Evolutionary conservation across 176 grass and related monocot genomes (phyloP).

Genomic region (Triticum monococcum): DNA sequence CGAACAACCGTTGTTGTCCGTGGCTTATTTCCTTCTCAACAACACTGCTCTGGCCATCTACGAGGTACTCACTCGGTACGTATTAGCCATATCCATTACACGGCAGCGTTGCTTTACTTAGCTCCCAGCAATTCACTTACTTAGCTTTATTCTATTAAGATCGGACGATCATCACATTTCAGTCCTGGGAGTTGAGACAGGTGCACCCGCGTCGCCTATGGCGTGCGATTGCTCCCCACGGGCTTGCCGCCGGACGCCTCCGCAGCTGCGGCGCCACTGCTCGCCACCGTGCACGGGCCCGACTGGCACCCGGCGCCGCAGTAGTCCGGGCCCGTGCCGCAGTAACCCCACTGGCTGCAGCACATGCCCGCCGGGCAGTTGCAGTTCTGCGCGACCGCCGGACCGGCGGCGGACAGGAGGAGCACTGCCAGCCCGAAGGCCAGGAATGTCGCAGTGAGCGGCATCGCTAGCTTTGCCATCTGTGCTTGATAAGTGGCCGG

Average conservation of each 20-base stretch:
- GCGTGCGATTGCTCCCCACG: background rate
- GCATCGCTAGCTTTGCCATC: background rate
- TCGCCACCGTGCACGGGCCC: constrained; percentile 15
- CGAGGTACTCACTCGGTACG: too few species aligned
- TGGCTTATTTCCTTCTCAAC: too few species aligned
- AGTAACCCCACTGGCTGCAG: constrained; percentile 46
- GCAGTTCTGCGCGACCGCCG: constrained; percentile 23
- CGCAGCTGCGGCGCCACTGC: background rate
- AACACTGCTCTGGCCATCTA: too few species aligned
- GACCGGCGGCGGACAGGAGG: background rate
- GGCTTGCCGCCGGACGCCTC: background rate
- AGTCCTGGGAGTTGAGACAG: background rate
- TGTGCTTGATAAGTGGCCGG: background rate
- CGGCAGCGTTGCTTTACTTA: background rate
- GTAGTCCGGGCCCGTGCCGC: constrained; percentile 24
- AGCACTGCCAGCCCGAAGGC: constrained; percentile 1
- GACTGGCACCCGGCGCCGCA: constrained; percentile 34
- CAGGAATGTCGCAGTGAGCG: background rate
- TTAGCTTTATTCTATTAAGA: background rate
- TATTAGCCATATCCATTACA: background rate
- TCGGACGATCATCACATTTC: background rate
- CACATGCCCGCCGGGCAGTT: constrained; percentile 9
- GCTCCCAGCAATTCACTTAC: background rate
- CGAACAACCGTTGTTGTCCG: too few species aligned
- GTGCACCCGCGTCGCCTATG: background rate